These are phyloP conservation scores for Crinitomyces ghanaensis DNA, from an alignment of 805 yeast genomes.

Conservation along the genomic window DNA sequence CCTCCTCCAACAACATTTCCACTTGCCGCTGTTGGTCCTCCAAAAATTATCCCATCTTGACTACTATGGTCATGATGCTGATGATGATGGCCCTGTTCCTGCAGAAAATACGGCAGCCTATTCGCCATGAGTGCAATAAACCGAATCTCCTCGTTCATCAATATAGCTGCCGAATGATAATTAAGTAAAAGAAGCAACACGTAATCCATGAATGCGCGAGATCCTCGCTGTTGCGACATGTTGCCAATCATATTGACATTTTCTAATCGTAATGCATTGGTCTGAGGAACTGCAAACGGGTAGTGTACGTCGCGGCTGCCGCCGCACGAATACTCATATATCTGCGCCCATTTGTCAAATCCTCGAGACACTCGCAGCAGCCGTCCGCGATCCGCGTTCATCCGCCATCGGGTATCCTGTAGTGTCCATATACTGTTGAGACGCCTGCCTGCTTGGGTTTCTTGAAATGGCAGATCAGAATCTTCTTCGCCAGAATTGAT, in stretches of 20 bases:
- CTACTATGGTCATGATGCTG: constrained; percentile 3
- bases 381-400: constrained; percentile 14
- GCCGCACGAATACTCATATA: constrained; percentile 18
- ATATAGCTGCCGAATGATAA: constrained; percentile 21
- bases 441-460: constrained; percentile 3
- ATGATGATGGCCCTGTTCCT: constrained; percentile 1
- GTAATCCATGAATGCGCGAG: constrained; percentile 17
- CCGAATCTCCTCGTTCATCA: constrained; percentile 23
- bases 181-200: constrained; percentile 19
- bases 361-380: constrained; percentile 23
- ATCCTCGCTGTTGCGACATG: constrained; percentile 7
- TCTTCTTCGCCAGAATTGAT: constrained; percentile 10
- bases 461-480: constrained; percentile 2
- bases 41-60: background rate
- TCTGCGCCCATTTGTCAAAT: constrained; percentile 22
- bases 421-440: too few relatives aligned
- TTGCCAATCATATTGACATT: constrained; percentile 13
- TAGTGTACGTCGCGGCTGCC: constrained; percentile 19
- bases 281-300: constrained; percentile 15
- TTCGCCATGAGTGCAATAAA: constrained; percentile 21
- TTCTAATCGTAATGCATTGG: constrained; percentile 11
- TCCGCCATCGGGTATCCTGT: too few relatives aligned
- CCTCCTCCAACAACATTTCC: too few relatives aligned
- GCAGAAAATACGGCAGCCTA: constrained; percentile 12
- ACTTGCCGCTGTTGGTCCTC: too few relatives aligned